Conservation (phyloP, 1,284 basidiomycete genomes). For the Rhodotorula sp. region DNA sequence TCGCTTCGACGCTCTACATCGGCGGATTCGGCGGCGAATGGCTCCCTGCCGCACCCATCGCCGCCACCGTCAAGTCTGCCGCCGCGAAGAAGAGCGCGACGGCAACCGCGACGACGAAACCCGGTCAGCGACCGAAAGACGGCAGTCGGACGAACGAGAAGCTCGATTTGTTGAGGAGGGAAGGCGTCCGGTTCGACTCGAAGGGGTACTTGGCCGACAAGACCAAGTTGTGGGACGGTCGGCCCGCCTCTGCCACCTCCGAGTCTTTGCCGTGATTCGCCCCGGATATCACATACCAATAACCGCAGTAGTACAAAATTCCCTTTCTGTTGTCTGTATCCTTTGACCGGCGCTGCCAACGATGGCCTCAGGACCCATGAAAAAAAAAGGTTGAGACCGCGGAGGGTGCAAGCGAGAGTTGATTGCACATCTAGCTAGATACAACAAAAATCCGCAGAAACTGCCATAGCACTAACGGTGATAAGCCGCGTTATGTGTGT, state of each 20-base stretch:
- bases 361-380: too few relatives aligned
- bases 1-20: slow-evolving; percentile 61
- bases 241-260: neutral
- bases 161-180: slow-evolving; percentile 54
- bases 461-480: too few relatives aligned
- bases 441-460: too few relatives aligned
- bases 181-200: slow-evolving; percentile 57
- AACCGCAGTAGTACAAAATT: neutral
- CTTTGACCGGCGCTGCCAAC: too few relatives aligned
- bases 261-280: neutral
- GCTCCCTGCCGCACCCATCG: slow-evolving; percentile 49
- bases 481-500: too few relatives aligned
- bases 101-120: neutral
- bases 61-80: neutral
- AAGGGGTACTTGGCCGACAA: slow-evolving; percentile 53
- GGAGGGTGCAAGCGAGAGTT: too few relatives aligned
- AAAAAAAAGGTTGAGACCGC: too few relatives aligned
- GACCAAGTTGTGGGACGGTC: slow-evolving; percentile 20
- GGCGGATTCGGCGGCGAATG: slow-evolving; percentile 63
- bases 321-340: too few relatives aligned
- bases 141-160: slow-evolving; percentile 51
- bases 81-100: neutral
- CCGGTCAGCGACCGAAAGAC: neutral
- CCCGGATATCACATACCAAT: neutral
- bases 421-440: too few relatives aligned